Conservation (phyloP, 352 stramenopile species). For the Aphanomyces invadans region DNA sequence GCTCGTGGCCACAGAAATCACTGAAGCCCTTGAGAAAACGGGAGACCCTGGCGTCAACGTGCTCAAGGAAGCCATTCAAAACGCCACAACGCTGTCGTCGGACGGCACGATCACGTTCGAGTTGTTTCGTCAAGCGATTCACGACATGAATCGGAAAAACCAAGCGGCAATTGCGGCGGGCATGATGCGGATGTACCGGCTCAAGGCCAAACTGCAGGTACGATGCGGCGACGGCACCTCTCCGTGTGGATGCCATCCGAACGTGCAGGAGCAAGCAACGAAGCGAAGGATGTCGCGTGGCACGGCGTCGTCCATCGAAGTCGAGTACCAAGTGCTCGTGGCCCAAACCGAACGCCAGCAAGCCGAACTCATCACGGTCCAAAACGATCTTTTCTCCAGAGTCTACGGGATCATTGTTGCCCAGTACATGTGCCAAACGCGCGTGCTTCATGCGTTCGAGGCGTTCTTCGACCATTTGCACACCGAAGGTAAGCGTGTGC, state of each 20-base stretch:
- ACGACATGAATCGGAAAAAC: slow-evolving; percentile 51
- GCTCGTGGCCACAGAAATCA: slow-evolving; percentile 20
- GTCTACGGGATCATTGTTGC: slow-evolving; percentile 54
- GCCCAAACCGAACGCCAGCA: slow-evolving; percentile 43
- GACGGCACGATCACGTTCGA: slow-evolving; percentile 63
- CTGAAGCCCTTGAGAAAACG: slow-evolving; percentile 19
- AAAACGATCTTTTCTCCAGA: slow-evolving; percentile 39
- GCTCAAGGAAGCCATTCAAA: slow-evolving; percentile 4
- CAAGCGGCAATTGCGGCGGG: slow-evolving; percentile 55
- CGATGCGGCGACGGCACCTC: not conserved
- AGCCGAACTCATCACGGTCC: slow-evolving; percentile 43
- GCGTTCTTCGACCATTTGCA: slow-evolving; percentile 42
- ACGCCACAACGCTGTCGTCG: slow-evolving; percentile 14
- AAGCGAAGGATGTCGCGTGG: not conserved
- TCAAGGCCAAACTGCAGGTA: slow-evolving; percentile 37
- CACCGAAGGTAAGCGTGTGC: slow-evolving; percentile 23
- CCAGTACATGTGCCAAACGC: slow-evolving; percentile 63
- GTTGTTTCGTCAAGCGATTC: slow-evolving; percentile 49
- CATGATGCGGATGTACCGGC: slow-evolving; percentile 38
- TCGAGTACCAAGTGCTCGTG: slow-evolving; percentile 54
- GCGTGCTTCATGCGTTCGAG: slow-evolving; percentile 58
- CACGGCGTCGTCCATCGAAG: slow-evolving; percentile 28
- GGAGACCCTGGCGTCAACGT: slow-evolving; percentile 18
- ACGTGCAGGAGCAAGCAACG: not conserved
- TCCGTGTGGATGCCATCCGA: not conserved